Conservation (phyloP, 805 yeast species). For the Myxozyma mucilagina region DNA sequence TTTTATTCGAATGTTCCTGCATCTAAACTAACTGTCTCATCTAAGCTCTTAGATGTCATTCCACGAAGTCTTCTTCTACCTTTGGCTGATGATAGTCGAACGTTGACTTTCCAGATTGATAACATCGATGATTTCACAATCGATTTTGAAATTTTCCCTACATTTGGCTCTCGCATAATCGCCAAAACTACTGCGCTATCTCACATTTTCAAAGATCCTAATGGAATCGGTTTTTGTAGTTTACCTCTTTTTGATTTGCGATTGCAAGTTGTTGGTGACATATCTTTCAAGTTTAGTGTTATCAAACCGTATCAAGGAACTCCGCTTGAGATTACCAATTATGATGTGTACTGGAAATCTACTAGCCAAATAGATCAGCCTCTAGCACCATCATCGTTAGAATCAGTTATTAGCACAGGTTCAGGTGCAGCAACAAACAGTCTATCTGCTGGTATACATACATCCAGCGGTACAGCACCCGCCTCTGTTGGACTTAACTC, state of each 20-base stretch:
- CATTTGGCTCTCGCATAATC: constrained; percentile 87
- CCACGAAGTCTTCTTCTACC: constrained; percentile 87
- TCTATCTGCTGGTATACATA: constrained; percentile 2
- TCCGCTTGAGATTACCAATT: constrained; percentile 84
- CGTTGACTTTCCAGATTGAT: constrained; percentile 57
- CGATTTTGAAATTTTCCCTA: constrained; percentile 78
- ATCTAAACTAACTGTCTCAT: constrained; percentile 73
- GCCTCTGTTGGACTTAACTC: neutral
- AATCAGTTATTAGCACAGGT: constrained; percentile 16
- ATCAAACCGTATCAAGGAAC: constrained; percentile 85
- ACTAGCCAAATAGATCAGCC: constrained; percentile 54
- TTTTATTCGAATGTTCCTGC: constrained; percentile 48
- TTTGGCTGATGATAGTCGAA: constrained; percentile 62
- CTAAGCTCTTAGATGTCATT: constrained; percentile 68
- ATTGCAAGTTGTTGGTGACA: constrained; percentile 76
- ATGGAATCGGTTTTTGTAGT: constrained; percentile 41
- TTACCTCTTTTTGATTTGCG: constrained; percentile 82
- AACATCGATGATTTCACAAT: constrained; percentile 30
- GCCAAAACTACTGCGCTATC: constrained; percentile 85
- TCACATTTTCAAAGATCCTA: constrained; percentile 46
- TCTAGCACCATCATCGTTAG: constrained; percentile 23
- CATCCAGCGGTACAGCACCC: constrained; percentile 2
- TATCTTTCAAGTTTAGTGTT: constrained; percentile 74
- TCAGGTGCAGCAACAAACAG: neutral
- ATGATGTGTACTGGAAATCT: constrained; percentile 96